phyloP scores from a whole-genome alignment of 1,284 basidiomycete genomes.

The Mycosarcoma mackinlayi region DNA sequence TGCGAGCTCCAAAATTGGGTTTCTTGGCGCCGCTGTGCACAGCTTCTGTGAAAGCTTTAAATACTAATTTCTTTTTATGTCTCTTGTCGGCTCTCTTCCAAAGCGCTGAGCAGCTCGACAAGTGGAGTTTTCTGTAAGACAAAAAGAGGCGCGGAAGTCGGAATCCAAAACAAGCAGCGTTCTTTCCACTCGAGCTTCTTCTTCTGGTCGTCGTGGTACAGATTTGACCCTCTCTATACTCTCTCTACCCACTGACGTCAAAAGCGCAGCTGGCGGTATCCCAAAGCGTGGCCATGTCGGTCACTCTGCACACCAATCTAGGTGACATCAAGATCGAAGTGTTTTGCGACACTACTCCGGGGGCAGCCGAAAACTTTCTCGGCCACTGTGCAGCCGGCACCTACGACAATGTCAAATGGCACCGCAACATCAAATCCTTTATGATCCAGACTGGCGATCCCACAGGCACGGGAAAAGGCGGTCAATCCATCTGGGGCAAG shows the following conservation, averaged over 20 bases:
- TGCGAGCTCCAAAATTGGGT: no score
- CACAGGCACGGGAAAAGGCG: conserved; percentile 92
- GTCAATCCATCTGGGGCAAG: conserved; percentile 91
- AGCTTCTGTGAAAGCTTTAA: conserved; percentile 15
- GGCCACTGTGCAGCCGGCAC: conserved; percentile 89
- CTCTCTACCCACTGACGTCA: not conserved
- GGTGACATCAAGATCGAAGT: conserved; percentile 96
- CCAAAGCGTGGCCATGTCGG: conserved; percentile 75
- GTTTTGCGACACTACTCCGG: conserved; percentile 95
- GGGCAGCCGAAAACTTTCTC: conserved; percentile 96
- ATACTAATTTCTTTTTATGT: no score
- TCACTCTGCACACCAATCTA: conserved; percentile 90
- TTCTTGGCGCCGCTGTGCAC: not conserved
- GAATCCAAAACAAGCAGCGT: not conserved
- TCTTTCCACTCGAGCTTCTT: not conserved
- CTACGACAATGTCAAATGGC: conserved; percentile 88
- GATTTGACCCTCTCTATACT: conserved; percentile 9
- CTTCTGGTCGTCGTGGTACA: no score
- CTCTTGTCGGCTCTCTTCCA: no score
- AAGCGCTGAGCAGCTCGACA: no score
- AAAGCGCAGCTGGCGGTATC: not conserved
- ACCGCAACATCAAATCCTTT: conserved; percentile 75
- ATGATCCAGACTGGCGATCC: conserved; percentile 98
- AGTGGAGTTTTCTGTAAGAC: not conserved
- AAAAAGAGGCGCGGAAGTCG: conserved; percentile 16